Evolutionary conservation across 1,284 basidiomycete species (phyloP).

Genomic region (Ceratobasidium papillatum): DNA sequence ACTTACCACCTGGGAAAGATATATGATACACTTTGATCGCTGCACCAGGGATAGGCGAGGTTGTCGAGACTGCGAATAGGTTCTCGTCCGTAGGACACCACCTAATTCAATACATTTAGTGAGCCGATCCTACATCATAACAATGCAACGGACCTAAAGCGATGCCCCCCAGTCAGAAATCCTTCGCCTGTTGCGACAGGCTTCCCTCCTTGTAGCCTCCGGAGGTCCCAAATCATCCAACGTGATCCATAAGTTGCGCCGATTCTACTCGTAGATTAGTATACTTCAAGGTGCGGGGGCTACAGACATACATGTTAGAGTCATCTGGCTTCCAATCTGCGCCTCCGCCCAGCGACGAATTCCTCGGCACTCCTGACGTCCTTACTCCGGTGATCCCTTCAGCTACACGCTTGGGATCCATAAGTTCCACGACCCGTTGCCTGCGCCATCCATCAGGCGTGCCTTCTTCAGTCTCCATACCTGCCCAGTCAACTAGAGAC

Average conservation of each 20-base stretch:
- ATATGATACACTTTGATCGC: slow-evolving; percentile 72
- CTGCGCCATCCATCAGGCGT: slow-evolving; percentile 63
- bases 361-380: slow-evolving; percentile 40
- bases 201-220: slow-evolving; percentile 73
- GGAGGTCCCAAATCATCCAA: slow-evolving; percentile 78
- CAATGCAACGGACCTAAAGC: slow-evolving; percentile 65
- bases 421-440: slow-evolving; percentile 70
- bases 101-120: slow-evolving; percentile 53
- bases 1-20: slow-evolving; percentile 60
- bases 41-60: slow-evolving; percentile 64
- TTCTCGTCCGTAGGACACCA: slow-evolving; percentile 80
- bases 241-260: slow-evolving; percentile 73
- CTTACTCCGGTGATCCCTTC: slow-evolving; percentile 58
- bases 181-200: slow-evolving; percentile 66
- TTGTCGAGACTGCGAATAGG: slow-evolving; percentile 75
- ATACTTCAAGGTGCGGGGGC: slow-evolving; percentile 7
- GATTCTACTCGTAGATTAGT: slow-evolving; percentile 57
- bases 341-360: slow-evolving; percentile 62
- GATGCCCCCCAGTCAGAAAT: slow-evolving; percentile 70
- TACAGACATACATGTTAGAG: slow-evolving; percentile 65
- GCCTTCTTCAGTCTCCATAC: slow-evolving; percentile 62
- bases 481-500: slow-evolving; percentile 79
- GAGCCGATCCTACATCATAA: slow-evolving; percentile 11
- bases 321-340: slow-evolving; percentile 74
- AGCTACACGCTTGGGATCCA: slow-evolving; percentile 70